Conservation (phyloP, 306 rosid genomes). For the Argentina anserina region DNA sequence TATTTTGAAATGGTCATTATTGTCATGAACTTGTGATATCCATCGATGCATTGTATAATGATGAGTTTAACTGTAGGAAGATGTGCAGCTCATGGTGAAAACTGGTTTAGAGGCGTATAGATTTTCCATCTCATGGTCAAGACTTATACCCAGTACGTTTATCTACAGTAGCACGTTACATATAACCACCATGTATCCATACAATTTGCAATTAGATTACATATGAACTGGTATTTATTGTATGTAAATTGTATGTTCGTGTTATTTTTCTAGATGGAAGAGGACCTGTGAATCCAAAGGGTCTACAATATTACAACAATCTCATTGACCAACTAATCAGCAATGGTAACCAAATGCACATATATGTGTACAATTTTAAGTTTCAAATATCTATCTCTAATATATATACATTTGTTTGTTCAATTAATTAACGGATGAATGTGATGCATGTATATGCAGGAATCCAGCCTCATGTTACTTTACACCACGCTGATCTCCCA, state of each 20-base stretch:
- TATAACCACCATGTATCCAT: not conserved
- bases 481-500: conserved; percentile 55
- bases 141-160: conserved; percentile 67
- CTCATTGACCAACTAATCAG: conserved; percentile 54
- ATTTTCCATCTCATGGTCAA: conserved; percentile 89
- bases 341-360: conserved; percentile 33
- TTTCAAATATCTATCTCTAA: not conserved
- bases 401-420: not conserved
- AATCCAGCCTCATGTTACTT: conserved; percentile 69
- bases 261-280: conserved; percentile 47
- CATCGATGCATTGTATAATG: not conserved
- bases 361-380: not conserved
- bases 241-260: not conserved
- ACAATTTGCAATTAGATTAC: not conserved
- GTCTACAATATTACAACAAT: conserved; percentile 68
- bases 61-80: conserved; percentile 51
- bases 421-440: not conserved
- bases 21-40: not conserved
- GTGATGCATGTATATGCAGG: too few species aligned
- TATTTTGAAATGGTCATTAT: not conserved
- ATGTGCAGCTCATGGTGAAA: conserved; percentile 69
- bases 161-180: not conserved
- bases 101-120: conserved; percentile 70
- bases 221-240: not conserved
- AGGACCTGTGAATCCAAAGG: conserved; percentile 69